These are phyloP conservation scores for Arthrinium phaeospermum DNA, from an alignment of 2,329 filamentous ascomycete species.

Conservation along the genomic window DNA sequence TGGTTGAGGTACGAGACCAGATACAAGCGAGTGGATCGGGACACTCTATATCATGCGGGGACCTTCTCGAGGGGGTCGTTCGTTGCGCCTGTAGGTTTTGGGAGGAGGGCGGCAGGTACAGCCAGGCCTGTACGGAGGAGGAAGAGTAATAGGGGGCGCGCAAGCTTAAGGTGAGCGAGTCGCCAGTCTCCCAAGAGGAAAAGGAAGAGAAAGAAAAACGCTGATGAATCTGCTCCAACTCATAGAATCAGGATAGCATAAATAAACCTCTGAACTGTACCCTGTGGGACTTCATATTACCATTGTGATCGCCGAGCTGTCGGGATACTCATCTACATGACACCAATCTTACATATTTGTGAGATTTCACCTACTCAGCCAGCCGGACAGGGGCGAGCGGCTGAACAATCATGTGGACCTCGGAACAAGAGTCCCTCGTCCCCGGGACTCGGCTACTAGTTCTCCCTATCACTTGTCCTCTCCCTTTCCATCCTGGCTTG, in stretches of 20 bases:
- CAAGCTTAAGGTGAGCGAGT: background rate
- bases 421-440: background rate
- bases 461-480: background rate
- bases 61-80: slow-evolving; percentile 27
- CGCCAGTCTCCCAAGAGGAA: background rate
- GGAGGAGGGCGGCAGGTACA: background rate
- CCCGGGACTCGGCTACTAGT: background rate
- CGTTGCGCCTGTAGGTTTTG: background rate
- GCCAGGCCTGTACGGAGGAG: background rate
- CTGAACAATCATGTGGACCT: background rate
- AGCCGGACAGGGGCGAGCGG: too few relatives aligned
- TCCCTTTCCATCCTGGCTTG: background rate
- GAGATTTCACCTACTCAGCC: background rate
- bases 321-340: background rate
- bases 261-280: background rate
- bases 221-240: background rate
- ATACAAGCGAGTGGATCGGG: slow-evolving; percentile 55
- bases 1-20: slow-evolving; percentile 57
- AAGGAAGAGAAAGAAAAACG: too few relatives aligned
- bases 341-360: background rate
- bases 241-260: background rate
- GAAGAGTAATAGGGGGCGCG: background rate
- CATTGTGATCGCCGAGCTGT: background rate
- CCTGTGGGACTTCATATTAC: background rate
- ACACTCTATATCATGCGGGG: slow-evolving; percentile 40